Evolutionary conservation across 805 yeast species (phyloP), one percentile per base, ranked within the genome.

Genomic region (Alloascoidea hylecoeti): DNA sequence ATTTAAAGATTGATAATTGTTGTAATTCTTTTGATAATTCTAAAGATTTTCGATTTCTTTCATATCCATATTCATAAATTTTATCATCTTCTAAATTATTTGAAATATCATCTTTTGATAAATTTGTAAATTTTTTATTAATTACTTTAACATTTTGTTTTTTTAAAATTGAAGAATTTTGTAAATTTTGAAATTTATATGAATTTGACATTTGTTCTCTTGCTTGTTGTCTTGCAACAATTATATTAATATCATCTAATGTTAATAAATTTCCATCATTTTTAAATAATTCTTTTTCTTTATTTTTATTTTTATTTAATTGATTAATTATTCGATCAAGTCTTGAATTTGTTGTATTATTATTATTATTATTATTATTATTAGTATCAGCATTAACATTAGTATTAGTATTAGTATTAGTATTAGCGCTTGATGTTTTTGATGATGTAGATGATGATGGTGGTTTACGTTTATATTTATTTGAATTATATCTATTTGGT

Each of bases 171-270:
- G 37, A 37, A 12, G 42, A 35, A 3, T 35, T 15, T 18, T 57
- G 38, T 33, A 53, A 53, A 27, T 74, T 75, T 50, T 81, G 88
- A 56, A 81, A 94, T 41, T 80, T 77, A 58, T 80, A 88, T 0
- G 96, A 95, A 56, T 86, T 86, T 2, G 96, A 96, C 41, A 95
- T 69, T 50, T 82, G 79, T 43, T 84, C 95, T 44, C 96, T 66
- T 0, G 97, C 95, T 56, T 89, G 96, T 49, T 92, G 96, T 5
- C 95, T 89, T 2, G 96, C 95, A 4, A 92, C 96, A 51, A 92
- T 89, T 46, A 97, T 69, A 4, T 97, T 95, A 48, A 92, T 92
- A 57, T 92, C 99, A 57, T 92, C 97, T 48, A 92, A 68, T 0
- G 96, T 89, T 38, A 92, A 68, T 0, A 89, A 78, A 47, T 81